Evolutionary conservation across 164 flowering plant genomes (phyloP).

Genomic region (Nelumbo lutea): DNA sequence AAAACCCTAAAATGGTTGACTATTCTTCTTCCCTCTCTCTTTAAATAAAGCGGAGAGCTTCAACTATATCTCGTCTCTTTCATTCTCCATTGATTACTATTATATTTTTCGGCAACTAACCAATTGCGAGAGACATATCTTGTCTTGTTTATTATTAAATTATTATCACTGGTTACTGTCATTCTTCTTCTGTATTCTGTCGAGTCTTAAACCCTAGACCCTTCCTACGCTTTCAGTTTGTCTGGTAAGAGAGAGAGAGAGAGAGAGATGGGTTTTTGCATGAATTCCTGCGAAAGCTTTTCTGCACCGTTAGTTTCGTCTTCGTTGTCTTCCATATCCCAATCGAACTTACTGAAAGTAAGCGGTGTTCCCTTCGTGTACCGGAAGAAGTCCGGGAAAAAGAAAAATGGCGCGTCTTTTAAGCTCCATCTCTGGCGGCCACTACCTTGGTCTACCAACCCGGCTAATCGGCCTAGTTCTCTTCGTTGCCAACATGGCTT

Average conservation of each 20-base stretch:
- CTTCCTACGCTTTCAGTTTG: too few relatives aligned
- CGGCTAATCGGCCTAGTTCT: background rate
- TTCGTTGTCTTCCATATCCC: slow-evolving; percentile 4
- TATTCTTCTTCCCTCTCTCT: too few relatives aligned
- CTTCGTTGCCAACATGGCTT: slow-evolving; percentile 12
- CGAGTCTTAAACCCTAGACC: too few relatives aligned
- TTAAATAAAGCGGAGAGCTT: too few relatives aligned
- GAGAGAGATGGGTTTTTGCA: slow-evolving; percentile 19
- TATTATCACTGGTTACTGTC: too few relatives aligned
- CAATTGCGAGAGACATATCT: too few relatives aligned
- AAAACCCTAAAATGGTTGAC: too few relatives aligned
- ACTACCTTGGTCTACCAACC: background rate
- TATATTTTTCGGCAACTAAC: too few relatives aligned
- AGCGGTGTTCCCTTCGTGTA: slow-evolving; percentile 5
- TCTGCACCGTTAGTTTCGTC: slow-evolving; percentile 12
- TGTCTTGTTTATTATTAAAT: too few relatives aligned
- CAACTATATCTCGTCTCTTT: too few relatives aligned
- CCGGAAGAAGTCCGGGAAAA: slow-evolving; percentile 8
- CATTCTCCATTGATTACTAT: too few relatives aligned
- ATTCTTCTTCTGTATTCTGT: too few relatives aligned
- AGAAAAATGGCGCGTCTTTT: background rate
- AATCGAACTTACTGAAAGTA: background rate
- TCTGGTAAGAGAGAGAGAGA: background rate
- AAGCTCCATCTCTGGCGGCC: slow-evolving; percentile 6
- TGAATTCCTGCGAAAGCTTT: slow-evolving; percentile 21